A percentile compares a stretch with the other conserved stretches of the same genome.
Conservation (phyloP, 1,139 yeast species). For the Barnettozyma hawaiiensis region DNA sequence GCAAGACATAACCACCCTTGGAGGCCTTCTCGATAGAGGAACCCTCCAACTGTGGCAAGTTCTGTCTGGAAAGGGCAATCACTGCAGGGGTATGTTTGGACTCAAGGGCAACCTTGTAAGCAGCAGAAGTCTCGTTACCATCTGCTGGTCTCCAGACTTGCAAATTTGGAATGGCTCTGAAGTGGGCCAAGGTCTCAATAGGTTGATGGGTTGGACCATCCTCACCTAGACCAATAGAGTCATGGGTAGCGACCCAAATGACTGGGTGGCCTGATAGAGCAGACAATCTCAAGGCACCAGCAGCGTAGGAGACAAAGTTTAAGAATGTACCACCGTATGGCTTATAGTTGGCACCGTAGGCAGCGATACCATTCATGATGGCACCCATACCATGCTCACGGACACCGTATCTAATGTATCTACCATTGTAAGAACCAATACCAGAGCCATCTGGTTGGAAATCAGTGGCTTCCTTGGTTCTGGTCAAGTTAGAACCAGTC, state of each 20-base stretch:
- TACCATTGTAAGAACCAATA: constrained; percentile 84
- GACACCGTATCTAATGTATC: constrained; percentile 97
- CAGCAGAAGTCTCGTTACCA: constrained; percentile 98
- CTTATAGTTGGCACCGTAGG: constrained; percentile 89
- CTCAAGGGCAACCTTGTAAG: constrained; percentile 76
- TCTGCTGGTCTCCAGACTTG: constrained; percentile 99
- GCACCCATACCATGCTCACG: constrained; percentile 99
- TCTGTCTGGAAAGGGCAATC: constrained; percentile 94
- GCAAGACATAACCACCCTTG: constrained; percentile 91
- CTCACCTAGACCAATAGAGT: constrained; percentile 98
- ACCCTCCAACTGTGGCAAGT: constrained; percentile 94
- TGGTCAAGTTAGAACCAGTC: constrained; percentile 96
- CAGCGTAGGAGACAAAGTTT: constrained; percentile 95
- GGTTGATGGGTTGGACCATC: constrained; percentile 99
- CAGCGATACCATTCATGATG: constrained; percentile 95
- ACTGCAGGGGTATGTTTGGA: constrained; percentile 76
- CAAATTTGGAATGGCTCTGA: constrained; percentile 94
- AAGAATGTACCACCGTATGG: constrained; percentile 98
- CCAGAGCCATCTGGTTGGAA: constrained; percentile 88
- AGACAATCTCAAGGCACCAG: constrained; percentile 94
- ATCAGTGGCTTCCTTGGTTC: constrained; percentile 78
- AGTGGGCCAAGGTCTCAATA: constrained; percentile 95
- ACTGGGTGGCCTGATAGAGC: constrained; percentile 93
- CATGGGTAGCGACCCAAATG: constrained; percentile 98
- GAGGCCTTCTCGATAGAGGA: constrained; percentile 86